phyloP scores from a whole-genome alignment of 768 basidiomycete genomes.

The Gyrodon lividus region DNA sequence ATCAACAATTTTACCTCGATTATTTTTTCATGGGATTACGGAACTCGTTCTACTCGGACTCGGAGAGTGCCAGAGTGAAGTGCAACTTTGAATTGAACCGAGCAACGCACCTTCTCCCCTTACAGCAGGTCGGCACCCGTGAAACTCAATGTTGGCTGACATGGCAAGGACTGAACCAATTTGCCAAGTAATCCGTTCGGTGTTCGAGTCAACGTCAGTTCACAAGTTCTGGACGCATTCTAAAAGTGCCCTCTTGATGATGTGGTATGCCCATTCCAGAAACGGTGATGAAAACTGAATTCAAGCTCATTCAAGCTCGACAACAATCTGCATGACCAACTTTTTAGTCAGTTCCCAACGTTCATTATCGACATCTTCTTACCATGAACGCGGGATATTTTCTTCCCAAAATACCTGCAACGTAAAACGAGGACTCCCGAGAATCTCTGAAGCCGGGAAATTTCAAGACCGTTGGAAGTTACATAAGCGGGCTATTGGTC shows the following conservation, averaged over 20 bases:
- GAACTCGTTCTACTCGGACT: too few relatives aligned
- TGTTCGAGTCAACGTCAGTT: not conserved
- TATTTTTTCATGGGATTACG: slow-evolving; percentile 7
- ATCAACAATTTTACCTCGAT: not conserved
- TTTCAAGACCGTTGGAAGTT: too few relatives aligned
- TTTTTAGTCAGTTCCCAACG: too few relatives aligned
- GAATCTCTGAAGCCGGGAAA: slow-evolving; percentile 1
- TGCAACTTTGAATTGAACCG: slow-evolving; percentile 1
- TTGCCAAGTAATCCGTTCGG: not conserved
- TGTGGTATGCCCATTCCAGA: not conserved
- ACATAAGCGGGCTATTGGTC: not conserved
- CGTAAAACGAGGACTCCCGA: slow-evolving; percentile 12
- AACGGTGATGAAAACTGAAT: not conserved
- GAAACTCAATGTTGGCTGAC: not conserved
- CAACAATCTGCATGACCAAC: not conserved
- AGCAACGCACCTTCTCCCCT: slow-evolving; percentile 9
- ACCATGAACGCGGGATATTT: slow-evolving; percentile 7
- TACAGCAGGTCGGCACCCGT: slow-evolving; percentile 3
- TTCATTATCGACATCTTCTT: not conserved
- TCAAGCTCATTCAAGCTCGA: not conserved
- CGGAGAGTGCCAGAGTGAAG: too few relatives aligned
- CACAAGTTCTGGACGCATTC: not conserved
- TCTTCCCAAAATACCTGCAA: slow-evolving; percentile 1
- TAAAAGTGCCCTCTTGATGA: not conserved
- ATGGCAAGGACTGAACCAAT: not conserved